Evolutionary conservation across 208 protist species (phyloP), one percentile per base, ranked within the genome.

Genomic region (Porcisia hertigi): DNA sequence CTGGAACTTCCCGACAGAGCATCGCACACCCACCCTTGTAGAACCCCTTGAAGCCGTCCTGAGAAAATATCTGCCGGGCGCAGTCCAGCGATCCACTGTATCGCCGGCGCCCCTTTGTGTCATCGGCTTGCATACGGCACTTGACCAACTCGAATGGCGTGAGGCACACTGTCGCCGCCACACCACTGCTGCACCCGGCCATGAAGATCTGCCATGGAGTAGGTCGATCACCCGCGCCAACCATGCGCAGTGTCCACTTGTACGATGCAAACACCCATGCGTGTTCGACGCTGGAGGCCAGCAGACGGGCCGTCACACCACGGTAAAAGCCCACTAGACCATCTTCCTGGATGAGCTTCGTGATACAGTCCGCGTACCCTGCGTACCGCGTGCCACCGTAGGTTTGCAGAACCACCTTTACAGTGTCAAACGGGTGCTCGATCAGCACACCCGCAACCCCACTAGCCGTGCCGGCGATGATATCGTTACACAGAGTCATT

Each of bases 401-500:
- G 11, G 81, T 79, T 80, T 98, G 93, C 77, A 97, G 77, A 11
- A 90, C 90, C 45, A 95, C 92, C 86, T 98, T 97, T 0, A 97
- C 79, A 0, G 95, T 97, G 78, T 98, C 95, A 60, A 98, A 90
- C 23, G 92, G 95, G 78, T 97, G 93, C 74, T 98, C 92, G 36
- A 98, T 82, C 20, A 96, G 45, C 75, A 94, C 89, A 8, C 81
- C 88, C 3, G 84, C 84, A 11, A 86, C 79, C 3, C 94, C 93
- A 47, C 82, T 86, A 9, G 93, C 70, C 1, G 86, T 91, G 52
- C 94, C 94, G 7, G 92, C 83, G 6, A 87, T 74, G 49, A 96
- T 88, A 69, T 94, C 88, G 71, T 74, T 86, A 0, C 75, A 30
- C 43, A 90, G 62, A 49, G 70, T 84, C 80, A 89, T 89, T 25